Base-by-base conservation (phyloP, 495 filamentous ascomycete species). In the Xylaria telfairii region DNA sequence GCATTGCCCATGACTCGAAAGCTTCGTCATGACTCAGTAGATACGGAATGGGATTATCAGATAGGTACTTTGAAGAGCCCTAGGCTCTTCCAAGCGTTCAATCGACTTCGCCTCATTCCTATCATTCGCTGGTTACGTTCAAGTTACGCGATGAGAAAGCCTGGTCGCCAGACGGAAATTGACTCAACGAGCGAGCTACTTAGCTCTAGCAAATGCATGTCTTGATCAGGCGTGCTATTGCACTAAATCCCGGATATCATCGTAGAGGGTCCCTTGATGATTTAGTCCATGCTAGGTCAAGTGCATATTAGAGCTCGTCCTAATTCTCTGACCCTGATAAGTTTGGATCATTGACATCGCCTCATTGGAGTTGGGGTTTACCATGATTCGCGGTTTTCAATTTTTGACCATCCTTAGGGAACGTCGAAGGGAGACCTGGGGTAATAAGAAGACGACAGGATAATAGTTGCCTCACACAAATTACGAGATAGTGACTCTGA, bases 1-100 rank as follows among this genome's bases (percentile, higher is more conserved):
- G n/a, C 44, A 7, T 44, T 34, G 28, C 17, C 24, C 17, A 65
- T 65, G 62, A 65, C 44, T 65, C 62, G 62, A 32, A 15, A 34
- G 8, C 17, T 6, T 30, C 19, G 8, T 8, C 26, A 51, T 51
- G 62, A 65, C 62, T 65, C 62, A 51, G 19, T 34, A 44, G 21
- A 39, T 32, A 26, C 4, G 28, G 17, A 30, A 21, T 15, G 13
- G 10, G 26, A 17, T 10, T 46, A 46, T 46, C 4, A 0, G 19
- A 5, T 62, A 19, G 5, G 26, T 9, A 42, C 39, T 26, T 24
- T 24, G 39, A 15, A 63, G 60, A 44, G 10, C 9, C 39, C 15
- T 8, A 1, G 37, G 61, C 12, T 10, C 2, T 61, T 41, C 5
- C 15, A 15, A 13, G 6, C 9, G 2, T 17, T 5, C 19, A 21